These are phyloP conservation scores for Quercus mongolica DNA, from an alignment of 306 rosid species.

Conservation along the genomic window DNA sequence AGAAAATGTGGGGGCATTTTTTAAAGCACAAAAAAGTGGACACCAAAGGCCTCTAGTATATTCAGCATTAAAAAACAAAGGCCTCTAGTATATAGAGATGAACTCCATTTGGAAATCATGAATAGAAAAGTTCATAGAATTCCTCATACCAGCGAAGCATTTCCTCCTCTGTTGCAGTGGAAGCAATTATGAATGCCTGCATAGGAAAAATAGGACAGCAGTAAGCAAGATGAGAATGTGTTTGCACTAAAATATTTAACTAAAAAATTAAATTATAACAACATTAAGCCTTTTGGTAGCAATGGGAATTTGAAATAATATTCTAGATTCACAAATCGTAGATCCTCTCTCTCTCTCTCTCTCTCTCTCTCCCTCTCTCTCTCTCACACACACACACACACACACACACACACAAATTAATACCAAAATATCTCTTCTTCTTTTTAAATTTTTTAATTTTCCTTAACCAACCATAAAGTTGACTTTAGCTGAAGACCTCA, in stretches of 20 bases:
- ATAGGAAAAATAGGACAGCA: slow-evolving; percentile 20
- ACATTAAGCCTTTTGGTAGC: background rate
- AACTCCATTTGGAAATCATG: background rate
- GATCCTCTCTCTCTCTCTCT: background rate
- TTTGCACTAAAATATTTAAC: background rate
- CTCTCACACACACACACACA: too few relatives aligned
- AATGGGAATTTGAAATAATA: background rate
- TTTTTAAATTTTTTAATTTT: too few relatives aligned
- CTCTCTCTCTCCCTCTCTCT: background rate
- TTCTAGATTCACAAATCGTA: background rate
- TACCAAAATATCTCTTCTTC: too few relatives aligned
- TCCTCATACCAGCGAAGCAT: slow-evolving; percentile 77
- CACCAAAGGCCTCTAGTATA: too few relatives aligned
- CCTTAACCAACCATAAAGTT: too few relatives aligned
- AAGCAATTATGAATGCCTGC: slow-evolving; percentile 97
- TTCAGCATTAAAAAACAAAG: too few relatives aligned
- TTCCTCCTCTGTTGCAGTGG: slow-evolving; percentile 94
- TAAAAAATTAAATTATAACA: background rate
- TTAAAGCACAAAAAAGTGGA: too few relatives aligned
- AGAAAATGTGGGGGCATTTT: too few relatives aligned
- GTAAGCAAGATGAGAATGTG: slow-evolving; percentile 1
- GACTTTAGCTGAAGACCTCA: too few relatives aligned
- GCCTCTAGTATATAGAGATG: background rate
- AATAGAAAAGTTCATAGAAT: background rate
- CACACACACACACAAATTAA: too few relatives aligned